Percentiles rank a stretch among this genome's conserved stretches.
Evolutionary conservation across 768 basidiomycete species (phyloP).

Genomic region (Lyophyllum decastes): DNA sequence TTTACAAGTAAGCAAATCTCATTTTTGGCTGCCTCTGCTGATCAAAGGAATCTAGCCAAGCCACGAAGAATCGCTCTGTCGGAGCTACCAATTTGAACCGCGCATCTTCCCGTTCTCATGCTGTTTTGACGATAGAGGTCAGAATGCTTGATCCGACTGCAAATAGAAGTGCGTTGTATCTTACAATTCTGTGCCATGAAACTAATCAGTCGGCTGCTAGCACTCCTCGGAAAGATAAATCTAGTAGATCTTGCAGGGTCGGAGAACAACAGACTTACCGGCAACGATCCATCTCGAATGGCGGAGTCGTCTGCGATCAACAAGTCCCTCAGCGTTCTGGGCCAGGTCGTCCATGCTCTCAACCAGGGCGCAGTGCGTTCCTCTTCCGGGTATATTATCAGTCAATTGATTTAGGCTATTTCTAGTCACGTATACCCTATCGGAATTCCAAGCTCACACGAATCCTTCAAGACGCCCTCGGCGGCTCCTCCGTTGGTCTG

Average conservation of each 20-base stretch:
- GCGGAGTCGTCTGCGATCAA: constrained; percentile 89
- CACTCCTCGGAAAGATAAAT: constrained; percentile 75
- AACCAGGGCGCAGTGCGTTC: constrained; percentile 66
- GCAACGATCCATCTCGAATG: constrained; percentile 86
- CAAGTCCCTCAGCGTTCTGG: constrained; percentile 82
- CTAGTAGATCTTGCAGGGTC: constrained; percentile 90
- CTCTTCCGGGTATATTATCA: background rate
- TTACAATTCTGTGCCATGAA: background rate
- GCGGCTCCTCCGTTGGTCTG: constrained; percentile 76
- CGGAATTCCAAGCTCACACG: constrained; percentile 89
- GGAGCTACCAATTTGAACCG: constrained; percentile 86
- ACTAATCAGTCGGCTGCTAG: constrained; percentile 33
- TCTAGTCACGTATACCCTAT: constrained; percentile 79
- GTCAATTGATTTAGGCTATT: background rate
- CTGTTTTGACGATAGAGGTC: constrained; percentile 76
- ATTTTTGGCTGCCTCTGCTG: background rate
- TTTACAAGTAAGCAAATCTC: constrained; percentile 41
- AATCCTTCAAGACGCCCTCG: constrained; percentile 88
- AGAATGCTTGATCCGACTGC: constrained; percentile 53
- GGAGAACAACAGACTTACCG: constrained; percentile 90
- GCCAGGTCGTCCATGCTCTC: constrained; percentile 85
- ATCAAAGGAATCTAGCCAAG: constrained; percentile 42
- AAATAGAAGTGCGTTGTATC: constrained; percentile 50
- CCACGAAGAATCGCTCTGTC: constrained; percentile 77
- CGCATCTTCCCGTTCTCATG: constrained; percentile 87